Base-by-base conservation (phyloP, 1,284 basidiomycete species). In the Cystobasidiaceae sp. region DNA sequence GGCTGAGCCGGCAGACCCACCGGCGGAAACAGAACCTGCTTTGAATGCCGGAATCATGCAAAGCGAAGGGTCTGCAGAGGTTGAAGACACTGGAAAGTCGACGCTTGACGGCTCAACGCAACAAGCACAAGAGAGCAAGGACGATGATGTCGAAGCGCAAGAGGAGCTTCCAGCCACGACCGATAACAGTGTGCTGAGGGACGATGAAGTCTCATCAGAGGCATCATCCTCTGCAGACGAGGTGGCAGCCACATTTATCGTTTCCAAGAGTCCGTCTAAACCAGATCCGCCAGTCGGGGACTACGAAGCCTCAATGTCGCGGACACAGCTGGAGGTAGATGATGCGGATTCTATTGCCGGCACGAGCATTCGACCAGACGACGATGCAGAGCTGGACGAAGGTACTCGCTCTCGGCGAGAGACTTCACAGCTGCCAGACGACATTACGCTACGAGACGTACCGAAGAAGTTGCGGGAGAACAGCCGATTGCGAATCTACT, bases 401-500 rank as follows among this genome's bases (percentile, higher is more conserved):
- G n/a, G n/a, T n/a, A n/a, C n/a, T n/a, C n/a, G n/a, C n/a, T n/a
- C n/a, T n/a, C n/a, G n/a, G n/a, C n/a, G n/a, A n/a, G n/a, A n/a
- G 15, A 11, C 25, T 32, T 25, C 7, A 34, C 33, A 4, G 8
- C 9, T 51, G 67, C 17, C 17, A 27, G n/a, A 17, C 11, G 41
- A 8, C 34, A 27, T 17, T 43, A 27, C 23, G 7, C 34, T 23
- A 1, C 45, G 48, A n/a, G 27, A 23, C n/a, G 57, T 48, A 8
- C 44, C 46, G 9, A 59, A 61, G 32, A 61, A 68, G 6, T 65
- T 60, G 11, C 68, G 71, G 9, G 73, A 74, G 43, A 74, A 74
- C 65, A 70, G 68, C 27, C 70, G 73, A 11, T 50, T 75, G 1
- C 64, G 73, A 0, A 71, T 75, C 41, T 74, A 74, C 66, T 75